Conservation (phyloP, 2,329 filamentous ascomycete genomes). For the Tolypocladium ophioglossoides region DNA sequence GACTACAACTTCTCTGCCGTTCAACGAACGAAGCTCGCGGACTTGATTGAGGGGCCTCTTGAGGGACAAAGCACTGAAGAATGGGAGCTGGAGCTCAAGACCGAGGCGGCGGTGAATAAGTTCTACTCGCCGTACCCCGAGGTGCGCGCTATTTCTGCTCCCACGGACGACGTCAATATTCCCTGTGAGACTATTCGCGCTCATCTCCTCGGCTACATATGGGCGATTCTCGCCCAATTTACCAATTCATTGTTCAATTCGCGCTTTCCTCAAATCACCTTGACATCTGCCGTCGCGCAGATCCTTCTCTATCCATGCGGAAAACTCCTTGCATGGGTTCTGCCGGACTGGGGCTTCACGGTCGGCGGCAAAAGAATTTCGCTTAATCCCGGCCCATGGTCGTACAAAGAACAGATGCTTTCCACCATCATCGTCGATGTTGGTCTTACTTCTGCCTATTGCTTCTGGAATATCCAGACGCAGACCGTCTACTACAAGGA, state of each 20-base stretch:
- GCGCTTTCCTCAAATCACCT: constrained; percentile 5
- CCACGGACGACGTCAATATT: constrained; percentile 15
- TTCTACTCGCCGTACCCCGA: constrained; percentile 15
- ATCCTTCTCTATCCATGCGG: constrained; percentile 31
- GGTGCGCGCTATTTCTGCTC: constrained; percentile 15
- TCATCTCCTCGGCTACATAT: constrained; percentile 15
- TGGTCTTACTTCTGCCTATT: constrained; percentile 6
- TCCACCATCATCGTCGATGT: constrained; percentile 24
- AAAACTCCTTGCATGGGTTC: constrained; percentile 23
- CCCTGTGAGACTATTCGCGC: constrained; percentile 17
- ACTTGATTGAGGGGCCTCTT: constrained; percentile 7
- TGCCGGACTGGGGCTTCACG: constrained; percentile 32
- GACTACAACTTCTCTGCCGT: constrained; percentile 13
- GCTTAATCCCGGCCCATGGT: constrained; percentile 31
- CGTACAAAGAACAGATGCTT: constrained; percentile 32
- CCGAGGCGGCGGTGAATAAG: constrained; percentile 9
- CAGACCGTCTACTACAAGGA: constrained; percentile 21
- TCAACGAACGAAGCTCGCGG: constrained; percentile 9
- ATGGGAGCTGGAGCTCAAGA: constrained; percentile 9
- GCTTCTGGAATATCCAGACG: constrained; percentile 10
- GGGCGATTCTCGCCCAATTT: constrained; percentile 10
- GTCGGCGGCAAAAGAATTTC: constrained; percentile 19
- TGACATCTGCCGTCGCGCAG: constrained; percentile 14
- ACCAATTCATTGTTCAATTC: constrained; percentile 6
- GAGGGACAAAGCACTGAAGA: constrained; percentile 7